Conservation (phyloP, 1,139 yeast genomes). For the Blastobotrys indianensis region DNA sequence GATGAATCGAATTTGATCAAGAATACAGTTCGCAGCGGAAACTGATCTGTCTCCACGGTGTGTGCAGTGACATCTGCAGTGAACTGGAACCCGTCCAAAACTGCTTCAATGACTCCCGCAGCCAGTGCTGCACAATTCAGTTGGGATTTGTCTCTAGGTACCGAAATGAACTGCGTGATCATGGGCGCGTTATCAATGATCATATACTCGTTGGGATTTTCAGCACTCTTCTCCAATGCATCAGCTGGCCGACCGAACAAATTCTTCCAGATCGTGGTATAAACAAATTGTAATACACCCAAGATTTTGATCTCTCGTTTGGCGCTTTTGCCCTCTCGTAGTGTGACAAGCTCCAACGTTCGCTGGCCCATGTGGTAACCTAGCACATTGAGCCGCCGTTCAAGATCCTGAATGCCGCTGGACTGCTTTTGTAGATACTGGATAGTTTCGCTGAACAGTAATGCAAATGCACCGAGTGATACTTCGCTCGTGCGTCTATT, state of each 20-base stretch:
- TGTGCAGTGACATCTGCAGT: conserved; percentile 87
- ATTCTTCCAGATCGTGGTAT: conserved; percentile 74
- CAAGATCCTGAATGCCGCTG: conserved; percentile 71
- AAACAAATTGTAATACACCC: conserved; percentile 78
- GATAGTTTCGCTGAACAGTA: conserved; percentile 66
- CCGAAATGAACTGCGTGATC: conserved; percentile 67
- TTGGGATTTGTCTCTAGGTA: conserved; percentile 74
- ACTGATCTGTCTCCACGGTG: conserved; percentile 58
- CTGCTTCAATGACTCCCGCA: conserved; percentile 91
- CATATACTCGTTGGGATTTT: conserved; percentile 68
- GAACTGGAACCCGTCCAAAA: conserved; percentile 73
- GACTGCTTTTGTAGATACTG: conserved; percentile 60
- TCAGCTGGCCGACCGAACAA: conserved; percentile 81
- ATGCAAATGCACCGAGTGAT: conserved; percentile 60
- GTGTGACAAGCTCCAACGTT: conserved; percentile 50
- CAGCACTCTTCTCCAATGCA: conserved; percentile 82
- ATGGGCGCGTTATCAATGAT: conserved; percentile 79
- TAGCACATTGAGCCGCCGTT: conserved; percentile 62
- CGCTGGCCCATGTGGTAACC: conserved; percentile 70
- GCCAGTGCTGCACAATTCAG: conserved; percentile 79
- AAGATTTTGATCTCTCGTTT: conserved; percentile 68
- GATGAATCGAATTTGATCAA: conserved; percentile 56
- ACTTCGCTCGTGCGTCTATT: conserved; percentile 63
- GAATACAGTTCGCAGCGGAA: conserved; percentile 73
- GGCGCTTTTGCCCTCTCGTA: conserved; percentile 62